Base-by-base conservation (phyloP, 2,329 filamentous ascomycete species). In the Fragosphaeria purpurea region DNA sequence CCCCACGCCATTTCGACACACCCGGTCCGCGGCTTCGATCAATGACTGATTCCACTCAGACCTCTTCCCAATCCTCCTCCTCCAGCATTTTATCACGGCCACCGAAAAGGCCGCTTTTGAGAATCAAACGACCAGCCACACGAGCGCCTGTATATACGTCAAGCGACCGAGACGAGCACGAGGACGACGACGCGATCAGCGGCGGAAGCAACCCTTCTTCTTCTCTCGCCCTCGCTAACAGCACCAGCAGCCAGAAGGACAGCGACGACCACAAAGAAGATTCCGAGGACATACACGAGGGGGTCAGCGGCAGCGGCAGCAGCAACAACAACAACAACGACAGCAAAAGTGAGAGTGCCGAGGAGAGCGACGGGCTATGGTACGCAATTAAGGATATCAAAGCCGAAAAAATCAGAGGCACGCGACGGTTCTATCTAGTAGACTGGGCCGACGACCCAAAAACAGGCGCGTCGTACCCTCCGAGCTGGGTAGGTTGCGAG, bases 361-460 rank as follows among this genome's bases (percentile, higher is more conserved):
- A 2, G 22, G 22, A 22, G 22, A 22, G 22, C 22, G 22, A 22
- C 22, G 22, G 22, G 22, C 22, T 22, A 8, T 64, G 62, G 55
- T 66, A 58, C 47, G 57, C 47, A 13, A 61, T 70, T 39, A 62
- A 62, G 37, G 63, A 62, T 47, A 70, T 72, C 30, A 50, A 70
- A 10, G 61, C 61, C 47, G 67, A 71, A 61, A 67, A 63, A 52
- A 11, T 37, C 5, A 50, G 57, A 22, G 51, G 56, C 34, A 60
- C 65, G 9, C 59, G 58, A 31, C 60, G 60, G 9, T 54, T 67
- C n/a, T 83, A 80, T 56, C 60, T 68, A 4, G 71, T 83, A 48
- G 72, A 80, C 58, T 83, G 80, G 80, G 71, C 68, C 45, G 70
- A 74, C 52, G 64, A 80, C 58, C 63, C 68, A n/a, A 53, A 57